Conservation (phyloP, 805 yeast genomes). For the Schizosaccharomyces osmophilus region DNA sequence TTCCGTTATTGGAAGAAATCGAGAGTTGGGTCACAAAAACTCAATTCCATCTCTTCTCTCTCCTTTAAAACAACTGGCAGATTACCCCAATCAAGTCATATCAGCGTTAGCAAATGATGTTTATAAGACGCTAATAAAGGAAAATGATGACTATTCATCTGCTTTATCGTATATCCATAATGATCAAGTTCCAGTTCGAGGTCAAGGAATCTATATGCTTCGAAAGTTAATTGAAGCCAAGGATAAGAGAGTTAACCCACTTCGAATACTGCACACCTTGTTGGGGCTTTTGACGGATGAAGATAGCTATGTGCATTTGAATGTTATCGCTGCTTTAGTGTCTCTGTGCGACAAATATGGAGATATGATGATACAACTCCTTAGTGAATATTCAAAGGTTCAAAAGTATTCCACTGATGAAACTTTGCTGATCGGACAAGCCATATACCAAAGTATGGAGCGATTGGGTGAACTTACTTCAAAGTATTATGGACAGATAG, state of each 20-base stretch:
- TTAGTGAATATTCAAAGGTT: not conserved
- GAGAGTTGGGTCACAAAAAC: not conserved
- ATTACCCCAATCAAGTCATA: not conserved
- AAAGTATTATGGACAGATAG: not conserved
- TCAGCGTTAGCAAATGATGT: not conserved
- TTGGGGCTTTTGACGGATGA: not conserved
- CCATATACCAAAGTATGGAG: not conserved
- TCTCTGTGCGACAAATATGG: not conserved
- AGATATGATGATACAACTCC: not conserved
- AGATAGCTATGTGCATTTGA: conserved; percentile 1
- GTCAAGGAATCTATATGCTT: not conserved
- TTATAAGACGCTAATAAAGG: not conserved
- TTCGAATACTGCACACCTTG: not conserved
- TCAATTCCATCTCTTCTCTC: not conserved
- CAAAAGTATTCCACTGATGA: not conserved
- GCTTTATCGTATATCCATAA: not conserved
- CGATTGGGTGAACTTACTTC: not conserved
- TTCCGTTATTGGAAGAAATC: not conserved
- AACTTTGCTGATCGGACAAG: not conserved
- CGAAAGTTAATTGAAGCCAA: not conserved
- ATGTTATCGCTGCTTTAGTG: not conserved
- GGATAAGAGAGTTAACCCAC: not conserved
- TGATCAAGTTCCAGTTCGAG: not conserved
- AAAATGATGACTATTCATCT: not conserved
- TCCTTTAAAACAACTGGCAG: not conserved